Evolutionary conservation across 805 yeast genomes (phyloP).

Genomic region (Candida nitratophila): DNA sequence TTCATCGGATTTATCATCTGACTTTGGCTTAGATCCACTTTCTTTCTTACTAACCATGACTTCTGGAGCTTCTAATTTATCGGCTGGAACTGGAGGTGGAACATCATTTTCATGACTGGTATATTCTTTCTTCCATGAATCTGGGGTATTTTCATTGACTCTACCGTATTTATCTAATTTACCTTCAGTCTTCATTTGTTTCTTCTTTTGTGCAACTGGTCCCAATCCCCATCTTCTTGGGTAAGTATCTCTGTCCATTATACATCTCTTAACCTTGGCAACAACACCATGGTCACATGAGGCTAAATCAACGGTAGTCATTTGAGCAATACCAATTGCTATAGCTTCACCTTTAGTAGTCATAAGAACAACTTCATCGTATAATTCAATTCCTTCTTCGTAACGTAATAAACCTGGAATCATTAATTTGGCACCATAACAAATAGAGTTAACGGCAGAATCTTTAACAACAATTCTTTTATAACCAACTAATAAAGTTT

Average conservation of each 20-base stretch:
- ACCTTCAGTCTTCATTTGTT: slow-evolving; percentile 95
- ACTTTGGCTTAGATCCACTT: slow-evolving; percentile 20
- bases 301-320: slow-evolving; percentile 96
- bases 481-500: slow-evolving; percentile 87
- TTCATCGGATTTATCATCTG: slow-evolving; percentile 6
- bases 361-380: slow-evolving; percentile 95
- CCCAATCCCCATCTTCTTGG: slow-evolving; percentile 99
- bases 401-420: slow-evolving; percentile 97
- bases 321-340: slow-evolving; percentile 97
- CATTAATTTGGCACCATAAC: slow-evolving; percentile 99
- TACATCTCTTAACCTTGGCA: slow-evolving; percentile 97
- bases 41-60: slow-evolving; percentile 34
- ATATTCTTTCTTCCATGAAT: slow-evolving; percentile 81
- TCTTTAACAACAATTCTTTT: slow-evolving; percentile 89
- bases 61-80: slow-evolving; percentile 35
- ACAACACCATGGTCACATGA: slow-evolving; percentile 98
- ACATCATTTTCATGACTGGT: slow-evolving; percentile 60
- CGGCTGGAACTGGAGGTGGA: slow-evolving; percentile 53
- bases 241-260: slow-evolving; percentile 98
- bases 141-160: slow-evolving; percentile 89
- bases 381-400: slow-evolving; percentile 94
- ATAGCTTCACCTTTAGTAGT: slow-evolving; percentile 99
- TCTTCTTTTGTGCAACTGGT: slow-evolving; percentile 97
- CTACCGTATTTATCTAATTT: slow-evolving; percentile 95
- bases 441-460: slow-evolving; percentile 95